Conservation (phyloP, 352 stramenopile genomes). For the Elongisporangium anandrum region DNA sequence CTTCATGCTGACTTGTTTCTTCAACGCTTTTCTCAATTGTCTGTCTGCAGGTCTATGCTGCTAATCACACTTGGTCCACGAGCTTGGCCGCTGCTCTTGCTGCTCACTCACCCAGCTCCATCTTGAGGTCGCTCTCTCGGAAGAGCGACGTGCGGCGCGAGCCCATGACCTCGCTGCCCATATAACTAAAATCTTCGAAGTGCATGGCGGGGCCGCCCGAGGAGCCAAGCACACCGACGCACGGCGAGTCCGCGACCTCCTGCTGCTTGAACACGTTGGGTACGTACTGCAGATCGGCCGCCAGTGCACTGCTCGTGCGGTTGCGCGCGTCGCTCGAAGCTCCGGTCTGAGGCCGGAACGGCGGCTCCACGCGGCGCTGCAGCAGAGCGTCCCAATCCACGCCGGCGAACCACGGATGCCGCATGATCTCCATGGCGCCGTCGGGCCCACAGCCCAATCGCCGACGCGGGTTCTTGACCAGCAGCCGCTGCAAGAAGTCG, state of each 20-base stretch:
- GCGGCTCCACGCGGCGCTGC: slow-evolving; percentile 56
- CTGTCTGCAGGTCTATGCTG: too few species aligned
- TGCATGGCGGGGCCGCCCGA: slow-evolving; percentile 69
- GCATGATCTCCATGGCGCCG: slow-evolving; percentile 76
- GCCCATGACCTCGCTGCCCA: slow-evolving; percentile 83
- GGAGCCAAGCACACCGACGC: slow-evolving; percentile 51
- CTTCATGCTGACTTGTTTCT: too few species aligned
- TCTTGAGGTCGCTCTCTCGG: slow-evolving; percentile 80
- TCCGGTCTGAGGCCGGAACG: slow-evolving; percentile 58
- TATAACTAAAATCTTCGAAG: slow-evolving; percentile 87
- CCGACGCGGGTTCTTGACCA: slow-evolving; percentile 69
- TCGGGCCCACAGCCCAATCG: slow-evolving; percentile 60
- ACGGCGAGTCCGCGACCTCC: slow-evolving; percentile 77
- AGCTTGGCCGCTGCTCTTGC: too few species aligned
- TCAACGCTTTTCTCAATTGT: too few species aligned
- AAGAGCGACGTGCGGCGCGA: slow-evolving; percentile 80
- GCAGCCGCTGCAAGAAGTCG: slow-evolving; percentile 61
- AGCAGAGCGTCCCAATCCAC: slow-evolving; percentile 79
- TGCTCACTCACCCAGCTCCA: slow-evolving; percentile 67
- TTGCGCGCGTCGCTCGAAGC: slow-evolving; percentile 21
- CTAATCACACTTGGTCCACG: too few species aligned
- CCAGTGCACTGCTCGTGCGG: slow-evolving; percentile 42
- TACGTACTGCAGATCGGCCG: slow-evolving; percentile 72
- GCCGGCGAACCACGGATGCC: slow-evolving; percentile 72
- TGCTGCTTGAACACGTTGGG: slow-evolving; percentile 80